Evolutionary conservation across 805 yeast genomes (phyloP).

Genomic region (Barnettozyma vustinii): DNA sequence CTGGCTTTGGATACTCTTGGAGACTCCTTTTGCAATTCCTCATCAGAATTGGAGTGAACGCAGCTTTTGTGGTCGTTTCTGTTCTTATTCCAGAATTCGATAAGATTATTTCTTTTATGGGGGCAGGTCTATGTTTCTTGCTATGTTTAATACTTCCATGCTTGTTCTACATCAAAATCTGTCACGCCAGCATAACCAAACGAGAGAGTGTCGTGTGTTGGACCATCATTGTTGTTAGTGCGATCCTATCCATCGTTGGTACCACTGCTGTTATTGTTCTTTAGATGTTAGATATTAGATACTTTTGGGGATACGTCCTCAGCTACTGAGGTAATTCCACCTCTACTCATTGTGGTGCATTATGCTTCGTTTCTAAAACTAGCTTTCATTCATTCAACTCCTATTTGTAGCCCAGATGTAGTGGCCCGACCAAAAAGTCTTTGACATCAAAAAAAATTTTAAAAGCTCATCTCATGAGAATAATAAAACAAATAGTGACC

Average conservation of each 20-base stretch:
- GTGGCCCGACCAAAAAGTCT: constrained; percentile 6
- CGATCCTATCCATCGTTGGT: constrained; percentile 50
- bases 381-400: not conserved
- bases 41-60: constrained; percentile 43
- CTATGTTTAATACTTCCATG: constrained; percentile 79
- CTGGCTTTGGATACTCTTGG: constrained; percentile 18
- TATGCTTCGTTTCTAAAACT: not conserved
- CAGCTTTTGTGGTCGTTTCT: constrained; percentile 52
- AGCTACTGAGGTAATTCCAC: not conserved
- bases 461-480: constrained; percentile 7
- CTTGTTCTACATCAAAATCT: constrained; percentile 59
- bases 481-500: not conserved
- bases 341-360: not conserved
- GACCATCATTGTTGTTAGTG: constrained; percentile 39
- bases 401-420: not conserved
- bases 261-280: constrained; percentile 46
- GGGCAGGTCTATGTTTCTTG: constrained; percentile 73
- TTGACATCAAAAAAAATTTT: constrained; percentile 1
- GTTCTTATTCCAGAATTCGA: constrained; percentile 75
- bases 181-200: constrained; percentile 36
- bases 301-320: not conserved
- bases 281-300: constrained; percentile 2
- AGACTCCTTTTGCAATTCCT: constrained; percentile 14
- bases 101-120: constrained; percentile 72
- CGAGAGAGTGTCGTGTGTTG: constrained; percentile 37